phyloP scores from a whole-genome alignment of 2,329 filamentous ascomycete genomes.

The Alternaria novae-zelandiae region DNA sequence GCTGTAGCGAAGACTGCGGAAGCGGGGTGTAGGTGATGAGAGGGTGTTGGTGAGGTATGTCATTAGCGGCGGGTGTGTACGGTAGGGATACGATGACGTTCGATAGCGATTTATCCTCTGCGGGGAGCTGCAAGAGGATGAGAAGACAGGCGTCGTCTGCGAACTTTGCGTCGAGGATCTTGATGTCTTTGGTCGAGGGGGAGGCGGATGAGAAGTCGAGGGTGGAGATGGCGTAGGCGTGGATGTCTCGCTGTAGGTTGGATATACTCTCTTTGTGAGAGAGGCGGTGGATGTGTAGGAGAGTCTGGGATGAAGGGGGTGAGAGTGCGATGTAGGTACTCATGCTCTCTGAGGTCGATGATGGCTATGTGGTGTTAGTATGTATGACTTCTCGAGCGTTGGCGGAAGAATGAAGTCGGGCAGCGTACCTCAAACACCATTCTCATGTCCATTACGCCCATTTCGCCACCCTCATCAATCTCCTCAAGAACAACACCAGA shows the following conservation, averaged over 20 bases:
- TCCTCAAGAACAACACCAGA: conserved; percentile 62
- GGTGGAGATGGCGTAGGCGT: conserved; percentile 61
- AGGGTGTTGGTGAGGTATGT: conserved; percentile 25
- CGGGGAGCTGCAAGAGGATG: conserved; percentile 57
- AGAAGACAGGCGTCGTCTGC: conserved; percentile 68
- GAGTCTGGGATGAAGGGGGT: conserved; percentile 8
- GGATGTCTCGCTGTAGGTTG: conserved; percentile 40
- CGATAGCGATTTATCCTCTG: background rate
- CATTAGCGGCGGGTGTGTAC: background rate
- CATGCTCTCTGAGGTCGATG: conserved; percentile 13
- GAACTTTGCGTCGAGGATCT: conserved; percentile 71
- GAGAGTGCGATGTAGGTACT: conserved; percentile 38
- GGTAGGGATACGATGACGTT: conserved; percentile 42
- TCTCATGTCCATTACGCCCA: conserved; percentile 59
- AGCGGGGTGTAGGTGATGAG: conserved; percentile 14
- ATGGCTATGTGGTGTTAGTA: conserved; percentile 2
- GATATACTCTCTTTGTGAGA: conserved; percentile 50
- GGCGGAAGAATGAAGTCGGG: background rate
- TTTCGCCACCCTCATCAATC: conserved; percentile 29
- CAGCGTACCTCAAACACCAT: conserved; percentile 61
- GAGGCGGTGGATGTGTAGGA: conserved; percentile 39
- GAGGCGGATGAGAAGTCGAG: conserved; percentile 43
- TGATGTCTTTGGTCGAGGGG: conserved; percentile 52
- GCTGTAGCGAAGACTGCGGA: conserved; percentile 3
- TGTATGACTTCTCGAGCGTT: background rate